Base-by-base conservation (phyloP, 1,284 basidiomycete species). In the Tylopilus sp. region DNA sequence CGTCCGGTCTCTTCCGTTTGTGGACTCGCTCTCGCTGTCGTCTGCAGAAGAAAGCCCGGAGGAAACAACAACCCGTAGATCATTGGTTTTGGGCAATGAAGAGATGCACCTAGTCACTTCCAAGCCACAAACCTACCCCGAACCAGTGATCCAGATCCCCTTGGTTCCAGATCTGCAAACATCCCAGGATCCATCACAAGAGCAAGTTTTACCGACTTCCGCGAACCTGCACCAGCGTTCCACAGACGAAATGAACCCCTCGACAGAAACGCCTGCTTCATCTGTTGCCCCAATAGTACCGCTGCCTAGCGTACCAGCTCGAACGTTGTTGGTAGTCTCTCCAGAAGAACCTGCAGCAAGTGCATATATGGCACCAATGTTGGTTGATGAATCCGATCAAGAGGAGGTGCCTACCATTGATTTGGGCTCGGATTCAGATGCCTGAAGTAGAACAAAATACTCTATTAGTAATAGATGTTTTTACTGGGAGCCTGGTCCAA, bases 1-100 rank as follows among this genome's bases (percentile, higher is more conserved):
- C 14, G 74, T 92, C 39, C 80, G 88, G 43, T 79, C 80, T 3
- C 72, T 89, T 52, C 86, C 87, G n/a, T 75, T 80, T 43, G 64
- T 86, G 17, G 86, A 88, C 57, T 69, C 76, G 5, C 62, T 90
- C 14, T 77, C 82, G 11, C 72, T 90, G 22, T 84, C 81, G 57
- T 76, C 75, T 32, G 68, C 73, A 8, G 86, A 89, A 59, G 85
- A 87, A 63, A 75, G 80, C 31, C 69, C 76, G 25, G 86, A 88
- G 60, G 88, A 90, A 67, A 62, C 55, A 2, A 74, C 74, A 28
- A 62, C 72, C 17, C 77, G 82, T 32, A 62, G 69, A 45, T 65
- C 67, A 15, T 62, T 86, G 33, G 37, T 45, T 33, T 56, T 53
- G 22, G 56, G 39, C 5, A 36, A 53, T 28, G 57, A 28, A 20